phyloP scores from a whole-genome alignment of 108 stramenopile species.

The Stephanodiscus minutulus region DNA sequence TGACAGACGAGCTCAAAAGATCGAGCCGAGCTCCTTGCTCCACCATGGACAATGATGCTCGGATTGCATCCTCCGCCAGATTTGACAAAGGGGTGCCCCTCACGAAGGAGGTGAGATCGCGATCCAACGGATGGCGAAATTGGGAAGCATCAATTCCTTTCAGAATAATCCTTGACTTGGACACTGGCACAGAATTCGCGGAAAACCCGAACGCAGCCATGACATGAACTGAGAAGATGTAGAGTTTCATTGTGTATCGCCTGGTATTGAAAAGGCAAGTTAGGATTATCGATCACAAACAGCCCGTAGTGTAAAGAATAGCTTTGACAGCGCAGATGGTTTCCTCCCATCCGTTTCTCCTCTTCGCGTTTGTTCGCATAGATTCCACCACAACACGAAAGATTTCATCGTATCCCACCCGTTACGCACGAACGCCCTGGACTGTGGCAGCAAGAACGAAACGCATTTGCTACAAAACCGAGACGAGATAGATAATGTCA shows the following conservation, averaged over 20 bases:
- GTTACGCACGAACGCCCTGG: neutral
- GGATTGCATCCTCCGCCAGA: conserved; percentile 37
- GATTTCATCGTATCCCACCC: neutral
- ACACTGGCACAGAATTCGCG: neutral
- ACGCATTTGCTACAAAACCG: no score
- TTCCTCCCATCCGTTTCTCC: no score
- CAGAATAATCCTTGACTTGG: neutral
- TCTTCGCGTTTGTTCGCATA: no score
- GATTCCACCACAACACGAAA: neutral
- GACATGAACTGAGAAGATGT: neutral
- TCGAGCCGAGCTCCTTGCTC: conserved; percentile 60
- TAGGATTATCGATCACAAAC: no score
- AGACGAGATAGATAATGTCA: no score
- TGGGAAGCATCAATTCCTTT: conserved; percentile 44
- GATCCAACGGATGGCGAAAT: conserved; percentile 64
- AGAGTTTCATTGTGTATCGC: neutral
- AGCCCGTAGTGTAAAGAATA: no score
- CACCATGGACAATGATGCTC: conserved; percentile 41
- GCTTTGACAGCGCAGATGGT: no score
- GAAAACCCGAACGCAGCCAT: neutral
- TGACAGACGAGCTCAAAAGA: conserved; percentile 51
- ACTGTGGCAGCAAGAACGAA: neutral
- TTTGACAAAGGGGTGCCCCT: conserved; percentile 28
- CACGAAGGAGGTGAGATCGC: conserved; percentile 47
- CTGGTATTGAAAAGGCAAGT: neutral